phyloP scores from a whole-genome alignment of 768 basidiomycete species.

The Amanita pallidorosea region DNA sequence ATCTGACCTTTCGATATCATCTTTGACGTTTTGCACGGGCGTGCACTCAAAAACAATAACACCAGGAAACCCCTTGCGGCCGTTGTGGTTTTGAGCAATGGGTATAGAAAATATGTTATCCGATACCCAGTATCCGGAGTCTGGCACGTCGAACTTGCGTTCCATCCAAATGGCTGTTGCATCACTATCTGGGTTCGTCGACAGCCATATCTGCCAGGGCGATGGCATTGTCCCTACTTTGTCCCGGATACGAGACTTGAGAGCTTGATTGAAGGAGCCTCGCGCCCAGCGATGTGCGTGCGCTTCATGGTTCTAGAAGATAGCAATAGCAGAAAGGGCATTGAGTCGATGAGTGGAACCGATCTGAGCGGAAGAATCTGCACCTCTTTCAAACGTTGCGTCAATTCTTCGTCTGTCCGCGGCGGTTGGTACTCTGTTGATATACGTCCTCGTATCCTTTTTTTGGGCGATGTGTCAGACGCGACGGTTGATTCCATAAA shows the following conservation, averaged over 20 bases:
- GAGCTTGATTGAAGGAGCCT: constrained; percentile 52
- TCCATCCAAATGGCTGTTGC: constrained; percentile 76
- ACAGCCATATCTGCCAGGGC: constrained; percentile 65
- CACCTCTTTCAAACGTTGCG: constrained; percentile 60
- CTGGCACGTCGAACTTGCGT: constrained; percentile 61
- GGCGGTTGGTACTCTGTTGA: constrained; percentile 39
- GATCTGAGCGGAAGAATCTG: constrained; percentile 14
- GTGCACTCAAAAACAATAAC: constrained; percentile 70
- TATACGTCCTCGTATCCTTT: constrained; percentile 27
- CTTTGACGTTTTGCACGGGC: constrained; percentile 47
- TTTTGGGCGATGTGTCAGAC: constrained; percentile 21
- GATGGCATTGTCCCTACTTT: constrained; percentile 18
- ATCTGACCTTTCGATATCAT: constrained; percentile 57
- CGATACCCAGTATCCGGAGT: constrained; percentile 50
- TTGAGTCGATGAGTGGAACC: constrained; percentile 10
- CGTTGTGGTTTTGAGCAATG: constrained; percentile 15
- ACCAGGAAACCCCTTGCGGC: constrained; percentile 37
- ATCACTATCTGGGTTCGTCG: constrained; percentile 61
- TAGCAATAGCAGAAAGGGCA: constrained; percentile 9
- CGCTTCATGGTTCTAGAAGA: constrained; percentile 55
- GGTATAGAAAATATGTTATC: constrained; percentile 57
- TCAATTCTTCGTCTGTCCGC: constrained; percentile 55
- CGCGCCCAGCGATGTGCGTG: constrained; percentile 65
- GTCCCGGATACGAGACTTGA: constrained; percentile 28
- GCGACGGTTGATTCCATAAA: constrained; percentile 12